These are phyloP conservation scores for Monosporascus sp. DNA, from an alignment of 2,329 filamentous ascomycete genomes.

Conservation along the genomic window DNA sequence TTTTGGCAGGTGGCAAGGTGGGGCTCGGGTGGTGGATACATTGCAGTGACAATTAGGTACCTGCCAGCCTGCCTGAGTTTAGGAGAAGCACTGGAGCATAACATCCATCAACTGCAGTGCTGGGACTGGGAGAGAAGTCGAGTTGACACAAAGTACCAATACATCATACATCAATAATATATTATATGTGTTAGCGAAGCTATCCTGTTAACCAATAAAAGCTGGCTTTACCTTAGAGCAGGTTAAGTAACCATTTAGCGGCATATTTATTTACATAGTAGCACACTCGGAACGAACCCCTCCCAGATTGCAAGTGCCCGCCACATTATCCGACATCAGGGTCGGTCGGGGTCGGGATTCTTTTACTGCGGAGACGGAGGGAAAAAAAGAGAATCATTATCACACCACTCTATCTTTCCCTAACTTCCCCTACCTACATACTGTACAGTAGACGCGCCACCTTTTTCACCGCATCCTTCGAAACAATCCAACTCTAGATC, in stretches of 20 bases:
- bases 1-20: neutral
- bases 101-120: neutral
- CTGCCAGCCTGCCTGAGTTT: neutral
- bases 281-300: no score
- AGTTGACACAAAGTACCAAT: neutral
- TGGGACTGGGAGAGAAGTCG: neutral
- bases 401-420: neutral
- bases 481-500: neutral
- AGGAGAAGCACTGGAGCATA: neutral
- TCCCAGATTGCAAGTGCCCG: no score
- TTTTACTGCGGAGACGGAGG: neutral
- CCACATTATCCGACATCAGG: neutral
- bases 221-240: neutral
- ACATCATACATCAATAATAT: no score
- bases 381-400: neutral
- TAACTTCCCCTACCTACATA: neutral
- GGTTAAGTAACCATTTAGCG: no score
- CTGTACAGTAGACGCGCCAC: neutral
- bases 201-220: neutral
- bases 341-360: neutral
- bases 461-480: no score
- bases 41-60: neutral
- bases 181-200: neutral
- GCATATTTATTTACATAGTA: no score
- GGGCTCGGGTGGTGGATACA: neutral